Evolutionary conservation across 345 rosid species (phyloP).

Genomic region (Citrus medica): DNA sequence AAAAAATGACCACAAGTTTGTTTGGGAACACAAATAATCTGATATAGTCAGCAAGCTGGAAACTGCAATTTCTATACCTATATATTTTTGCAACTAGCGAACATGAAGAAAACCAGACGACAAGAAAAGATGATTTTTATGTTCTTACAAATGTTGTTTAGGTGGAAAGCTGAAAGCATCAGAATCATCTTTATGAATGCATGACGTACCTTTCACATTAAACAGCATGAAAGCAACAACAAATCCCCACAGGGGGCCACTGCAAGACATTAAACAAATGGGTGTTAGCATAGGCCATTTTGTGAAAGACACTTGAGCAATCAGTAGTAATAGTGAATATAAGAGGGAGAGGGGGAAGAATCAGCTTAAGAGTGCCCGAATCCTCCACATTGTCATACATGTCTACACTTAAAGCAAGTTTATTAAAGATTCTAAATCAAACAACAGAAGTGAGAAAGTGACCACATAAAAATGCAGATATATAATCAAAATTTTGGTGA

Average conservation of each 20-base stretch:
- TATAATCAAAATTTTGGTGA: neutral
- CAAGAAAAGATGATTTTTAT: neutral
- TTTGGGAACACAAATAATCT: neutral
- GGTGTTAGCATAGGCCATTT: constrained; percentile 18
- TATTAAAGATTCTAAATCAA: neutral
- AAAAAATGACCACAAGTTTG: neutral
- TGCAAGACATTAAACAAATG: constrained; percentile 38
- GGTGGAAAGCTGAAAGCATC: neutral
- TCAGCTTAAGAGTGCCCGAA: neutral
- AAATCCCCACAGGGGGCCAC: constrained; percentile 91
- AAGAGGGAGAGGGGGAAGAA: neutral
- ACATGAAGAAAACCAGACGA: neutral
- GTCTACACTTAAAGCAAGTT: neutral
- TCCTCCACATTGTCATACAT: neutral
- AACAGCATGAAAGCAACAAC: constrained; percentile 95
- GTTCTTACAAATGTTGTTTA: no score
- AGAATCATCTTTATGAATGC: constrained; percentile 4
- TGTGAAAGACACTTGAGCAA: neutral
- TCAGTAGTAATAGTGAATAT: neutral
- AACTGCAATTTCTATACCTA: neutral
- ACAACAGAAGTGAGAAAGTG: neutral
- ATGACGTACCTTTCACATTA: constrained; percentile 71
- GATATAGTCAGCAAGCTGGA: neutral
- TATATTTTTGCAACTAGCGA: neutral
- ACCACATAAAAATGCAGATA: neutral